Conservation (phyloP, 805 yeast species). For the Isabelozyma pseudorhagii region DNA sequence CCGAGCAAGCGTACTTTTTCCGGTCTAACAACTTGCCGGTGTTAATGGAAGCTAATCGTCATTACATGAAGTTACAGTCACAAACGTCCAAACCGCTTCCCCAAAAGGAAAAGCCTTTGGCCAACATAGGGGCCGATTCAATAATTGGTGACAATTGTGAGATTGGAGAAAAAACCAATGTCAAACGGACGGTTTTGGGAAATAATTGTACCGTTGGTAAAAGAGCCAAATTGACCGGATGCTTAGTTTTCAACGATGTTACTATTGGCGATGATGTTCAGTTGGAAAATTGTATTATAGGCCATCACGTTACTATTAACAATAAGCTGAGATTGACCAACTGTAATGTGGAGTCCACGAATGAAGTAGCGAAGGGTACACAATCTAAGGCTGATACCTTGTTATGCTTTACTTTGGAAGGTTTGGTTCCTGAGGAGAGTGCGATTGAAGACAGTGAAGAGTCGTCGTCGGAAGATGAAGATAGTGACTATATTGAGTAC, state of each 20-base stretch:
- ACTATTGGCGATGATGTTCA: conserved; percentile 73
- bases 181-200: conserved; percentile 84
- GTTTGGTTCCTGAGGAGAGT: conserved; percentile 30
- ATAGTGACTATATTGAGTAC: conserved; percentile 36
- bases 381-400: conserved; percentile 59
- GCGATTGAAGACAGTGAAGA: conserved; percentile 33
- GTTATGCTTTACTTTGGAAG: conserved; percentile 40
- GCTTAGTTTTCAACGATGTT: conserved; percentile 71
- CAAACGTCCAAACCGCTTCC: conserved; percentile 21
- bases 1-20: conserved; percentile 65
- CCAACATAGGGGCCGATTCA: conserved; percentile 86
- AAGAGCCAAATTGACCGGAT: conserved; percentile 85
- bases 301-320: conserved; percentile 62
- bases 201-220: conserved; percentile 73
- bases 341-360: conserved; percentile 84
- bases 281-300: conserved; percentile 85
- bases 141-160: conserved; percentile 65
- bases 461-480: conserved; percentile 38
- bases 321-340: conserved; percentile 64
- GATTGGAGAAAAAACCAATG: conserved; percentile 79
- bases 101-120: conserved; percentile 38
- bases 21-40: conserved; percentile 78
- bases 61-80: conserved; percentile 57
- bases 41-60: conserved; percentile 86
- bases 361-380: conserved; percentile 58